Percentiles rank a stretch among this genome's conserved stretches.
These are phyloP conservation scores for Cystobasidium sp. DNA, from an alignment of 1,284 basidiomycete species.

Conservation along the genomic window DNA sequence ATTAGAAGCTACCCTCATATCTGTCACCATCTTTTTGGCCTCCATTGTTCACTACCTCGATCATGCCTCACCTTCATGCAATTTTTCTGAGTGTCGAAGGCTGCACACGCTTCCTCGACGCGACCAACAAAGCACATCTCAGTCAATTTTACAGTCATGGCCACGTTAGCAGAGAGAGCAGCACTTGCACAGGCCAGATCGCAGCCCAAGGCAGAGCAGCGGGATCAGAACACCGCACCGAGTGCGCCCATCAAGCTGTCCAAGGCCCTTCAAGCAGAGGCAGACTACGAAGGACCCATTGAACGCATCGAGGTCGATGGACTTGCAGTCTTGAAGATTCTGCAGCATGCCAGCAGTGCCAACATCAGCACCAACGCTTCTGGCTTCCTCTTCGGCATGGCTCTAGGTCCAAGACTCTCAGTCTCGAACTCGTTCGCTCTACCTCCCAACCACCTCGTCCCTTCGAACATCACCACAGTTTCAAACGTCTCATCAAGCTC, in stretches of 20 bases:
- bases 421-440: constrained; percentile 91
- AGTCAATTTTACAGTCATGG: constrained; percentile 9
- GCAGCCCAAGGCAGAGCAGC: constrained; percentile 39
- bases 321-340: constrained; percentile 76
- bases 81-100: constrained; percentile 7
- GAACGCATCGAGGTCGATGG: constrained; percentile 43
- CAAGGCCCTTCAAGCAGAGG: constrained; percentile 42
- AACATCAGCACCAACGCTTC: constrained; percentile 68
- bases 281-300: constrained; percentile 40
- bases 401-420: constrained; percentile 87
- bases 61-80: not conserved
- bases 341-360: constrained; percentile 72
- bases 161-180: constrained; percentile 42
- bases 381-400: constrained; percentile 86
- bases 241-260: constrained; percentile 40
- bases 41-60: too few relatives aligned
- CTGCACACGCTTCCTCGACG: not conserved
- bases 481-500: constrained; percentile 29
- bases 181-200: constrained; percentile 31
- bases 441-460: constrained; percentile 59
- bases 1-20: too few relatives aligned
- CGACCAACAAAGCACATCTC: not conserved
- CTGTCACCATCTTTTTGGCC: too few relatives aligned
- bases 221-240: not conserved
- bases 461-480: constrained; percentile 17